Percentiles rank a stretch among this genome's conserved stretches.
Evolutionary conservation across 2,329 filamentous ascomycete genomes (phyloP).

Genomic region (Clonostachys byssicola): DNA sequence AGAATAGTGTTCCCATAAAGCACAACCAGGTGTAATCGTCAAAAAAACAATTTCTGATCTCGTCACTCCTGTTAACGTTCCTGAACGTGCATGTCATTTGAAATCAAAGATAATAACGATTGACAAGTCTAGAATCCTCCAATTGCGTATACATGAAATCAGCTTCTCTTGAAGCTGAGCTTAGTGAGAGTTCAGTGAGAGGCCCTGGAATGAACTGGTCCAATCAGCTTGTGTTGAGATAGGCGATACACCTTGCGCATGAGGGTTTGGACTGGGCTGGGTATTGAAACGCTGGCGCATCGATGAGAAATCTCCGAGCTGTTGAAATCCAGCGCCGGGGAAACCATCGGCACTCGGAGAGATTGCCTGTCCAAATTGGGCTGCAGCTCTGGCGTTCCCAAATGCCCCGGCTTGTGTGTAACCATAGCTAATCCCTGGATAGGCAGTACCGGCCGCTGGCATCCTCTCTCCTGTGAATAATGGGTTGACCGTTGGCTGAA

Average conservation of each 20-base stretch:
- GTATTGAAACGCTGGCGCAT: slow-evolving; percentile 41
- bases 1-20: neutral
- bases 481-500: slow-evolving; percentile 21
- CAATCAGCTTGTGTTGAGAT: slow-evolving; percentile 52
- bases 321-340: slow-evolving; percentile 20
- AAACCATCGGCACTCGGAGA: slow-evolving; percentile 21
- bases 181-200: slow-evolving; percentile 64
- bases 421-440: slow-evolving; percentile 26
- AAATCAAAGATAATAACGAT: neutral
- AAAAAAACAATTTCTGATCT: too few relatives aligned
- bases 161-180: too few relatives aligned
- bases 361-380: slow-evolving; percentile 18
- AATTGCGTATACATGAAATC: too few relatives aligned
- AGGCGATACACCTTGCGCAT: slow-evolving; percentile 31
- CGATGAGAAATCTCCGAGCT: slow-evolving; percentile 36
- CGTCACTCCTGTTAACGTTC: too few relatives aligned
- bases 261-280: slow-evolving; percentile 24
- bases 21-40: neutral
- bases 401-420: slow-evolving; percentile 24
- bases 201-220: slow-evolving; percentile 61
- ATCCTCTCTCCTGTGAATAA: slow-evolving; percentile 20
- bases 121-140: too few relatives aligned
- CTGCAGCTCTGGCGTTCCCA: slow-evolving; percentile 20
- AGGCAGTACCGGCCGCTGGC: slow-evolving; percentile 15
- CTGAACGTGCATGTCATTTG: neutral